A percentile compares a stretch with the other conserved stretches of the same genome.
Conservation (phyloP, 148 eudicot genomes). For the Pouteria glomerata region DNA sequence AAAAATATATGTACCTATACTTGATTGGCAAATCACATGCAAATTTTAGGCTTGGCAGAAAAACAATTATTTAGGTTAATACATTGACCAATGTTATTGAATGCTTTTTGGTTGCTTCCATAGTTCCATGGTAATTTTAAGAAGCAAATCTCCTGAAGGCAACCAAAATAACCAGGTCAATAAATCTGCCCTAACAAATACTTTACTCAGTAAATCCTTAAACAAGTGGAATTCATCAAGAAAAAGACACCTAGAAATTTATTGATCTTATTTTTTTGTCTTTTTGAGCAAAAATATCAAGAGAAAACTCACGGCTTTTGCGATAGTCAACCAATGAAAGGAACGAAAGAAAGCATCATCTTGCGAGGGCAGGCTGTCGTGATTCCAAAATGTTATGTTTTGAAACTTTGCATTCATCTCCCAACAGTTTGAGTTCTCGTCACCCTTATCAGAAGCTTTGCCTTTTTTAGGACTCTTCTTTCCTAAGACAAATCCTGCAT, state of each 20-base stretch:
- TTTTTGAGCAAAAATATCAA: neutral
- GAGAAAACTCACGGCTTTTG: conserved; percentile 68
- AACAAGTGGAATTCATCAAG: neutral
- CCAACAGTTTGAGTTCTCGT: conserved; percentile 46
- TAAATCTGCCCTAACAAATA: neutral
- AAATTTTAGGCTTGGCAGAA: neutral
- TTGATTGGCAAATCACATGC: neutral
- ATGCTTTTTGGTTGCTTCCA: neutral
- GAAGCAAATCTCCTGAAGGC: neutral
- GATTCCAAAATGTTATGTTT: conserved; percentile 77
- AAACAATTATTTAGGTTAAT: neutral
- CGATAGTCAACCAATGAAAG: conserved; percentile 79
- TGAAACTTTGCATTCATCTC: conserved; percentile 60
- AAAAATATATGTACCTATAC: neutral
- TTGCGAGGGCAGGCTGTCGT: conserved; percentile 80
- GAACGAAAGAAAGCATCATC: conserved; percentile 76
- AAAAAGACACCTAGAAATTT: neutral
- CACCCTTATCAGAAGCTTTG: conserved; percentile 25
- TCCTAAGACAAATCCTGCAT: conserved; percentile 73
- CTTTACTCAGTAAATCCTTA: neutral
- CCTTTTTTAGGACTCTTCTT: conserved; percentile 41
- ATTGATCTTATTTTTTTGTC: too few species aligned
- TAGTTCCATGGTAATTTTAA: neutral
- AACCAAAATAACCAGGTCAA: neutral
- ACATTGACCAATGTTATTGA: neutral